phyloP scores from a whole-genome alignment of 2,329 filamentous ascomycete genomes.

The Penicillium olsonii region DNA sequence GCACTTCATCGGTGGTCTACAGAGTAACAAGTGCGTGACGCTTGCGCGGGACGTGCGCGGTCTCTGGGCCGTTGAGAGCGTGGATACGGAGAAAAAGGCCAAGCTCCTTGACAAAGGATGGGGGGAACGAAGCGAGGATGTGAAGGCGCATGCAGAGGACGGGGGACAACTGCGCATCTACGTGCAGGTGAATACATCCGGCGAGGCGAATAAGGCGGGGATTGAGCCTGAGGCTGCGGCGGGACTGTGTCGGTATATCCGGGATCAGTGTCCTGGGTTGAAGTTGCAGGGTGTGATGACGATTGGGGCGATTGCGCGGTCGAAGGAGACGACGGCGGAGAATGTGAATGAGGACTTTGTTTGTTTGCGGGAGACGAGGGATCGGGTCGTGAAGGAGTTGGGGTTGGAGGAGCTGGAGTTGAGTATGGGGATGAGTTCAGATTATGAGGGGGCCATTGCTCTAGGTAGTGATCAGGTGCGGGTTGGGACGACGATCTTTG shows the following conservation, averaged over 20 bases:
- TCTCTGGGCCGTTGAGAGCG: slow-evolving; percentile 86
- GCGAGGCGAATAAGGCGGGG: slow-evolving; percentile 82
- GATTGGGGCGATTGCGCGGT: slow-evolving; percentile 90
- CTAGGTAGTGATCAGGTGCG: slow-evolving; percentile 88
- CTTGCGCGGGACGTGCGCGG: slow-evolving; percentile 82
- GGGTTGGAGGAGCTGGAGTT: slow-evolving; percentile 69
- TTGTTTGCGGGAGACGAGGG: slow-evolving; percentile 66
- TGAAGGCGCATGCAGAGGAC: slow-evolving; percentile 33
- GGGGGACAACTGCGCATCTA: slow-evolving; percentile 65
- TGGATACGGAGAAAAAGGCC: slow-evolving; percentile 87
- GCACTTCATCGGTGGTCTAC: slow-evolving; percentile 96
- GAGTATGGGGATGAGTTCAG: slow-evolving; percentile 98
- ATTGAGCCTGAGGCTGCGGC: slow-evolving; percentile 66
- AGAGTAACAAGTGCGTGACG: slow-evolving; percentile 89
- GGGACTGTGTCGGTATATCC: slow-evolving; percentile 69
- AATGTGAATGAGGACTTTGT: slow-evolving; percentile 92
- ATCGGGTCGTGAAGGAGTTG: slow-evolving; percentile 66
- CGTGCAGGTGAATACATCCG: slow-evolving; percentile 94
- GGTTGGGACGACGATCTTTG: slow-evolving; percentile 93
- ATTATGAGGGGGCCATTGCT: slow-evolving; percentile 84
- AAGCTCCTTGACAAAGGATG: slow-evolving; percentile 76
- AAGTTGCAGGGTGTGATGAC: slow-evolving; percentile 88
- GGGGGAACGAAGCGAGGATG: slow-evolving; percentile 51
- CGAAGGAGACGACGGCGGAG: slow-evolving; percentile 69
- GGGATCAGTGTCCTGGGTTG: slow-evolving; percentile 70